Evolutionary conservation across 345 rosid species (phyloP).

Genomic region (Heritiera fomes): DNA sequence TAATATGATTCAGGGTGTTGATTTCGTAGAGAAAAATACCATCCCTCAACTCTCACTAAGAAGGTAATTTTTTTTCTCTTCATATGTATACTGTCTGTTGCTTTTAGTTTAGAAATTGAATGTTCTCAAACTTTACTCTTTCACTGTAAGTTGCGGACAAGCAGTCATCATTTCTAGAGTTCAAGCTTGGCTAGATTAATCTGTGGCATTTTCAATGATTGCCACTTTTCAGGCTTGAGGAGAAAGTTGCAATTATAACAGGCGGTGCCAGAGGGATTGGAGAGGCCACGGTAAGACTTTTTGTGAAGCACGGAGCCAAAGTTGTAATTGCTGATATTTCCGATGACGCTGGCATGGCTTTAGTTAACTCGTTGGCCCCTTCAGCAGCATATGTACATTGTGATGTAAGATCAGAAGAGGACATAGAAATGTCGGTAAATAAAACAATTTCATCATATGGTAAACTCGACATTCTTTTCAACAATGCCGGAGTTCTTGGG

Average conservation of each 20-base stretch:
- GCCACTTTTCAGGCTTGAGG: slow-evolving; percentile 57
- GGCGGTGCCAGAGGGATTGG: slow-evolving; percentile 97
- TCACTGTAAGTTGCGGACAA: neutral
- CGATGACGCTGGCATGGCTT: slow-evolving; percentile 41
- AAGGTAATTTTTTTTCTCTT: neutral
- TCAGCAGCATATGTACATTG: slow-evolving; percentile 61
- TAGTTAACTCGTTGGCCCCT: slow-evolving; percentile 51
- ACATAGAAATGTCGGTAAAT: slow-evolving; percentile 56
- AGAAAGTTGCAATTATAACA: slow-evolving; percentile 73
- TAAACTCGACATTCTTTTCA: slow-evolving; percentile 61
- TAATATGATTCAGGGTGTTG: neutral
- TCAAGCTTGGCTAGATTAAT: neutral
- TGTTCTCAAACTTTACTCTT: neutral
- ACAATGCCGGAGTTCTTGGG: slow-evolving; percentile 87
- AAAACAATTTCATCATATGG: slow-evolving; percentile 54
- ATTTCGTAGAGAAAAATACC: neutral
- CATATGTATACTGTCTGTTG: neutral
- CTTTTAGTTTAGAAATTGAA: neutral
- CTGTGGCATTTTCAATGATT: neutral
- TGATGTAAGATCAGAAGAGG: slow-evolving; percentile 66
- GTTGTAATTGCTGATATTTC: slow-evolving; percentile 79
- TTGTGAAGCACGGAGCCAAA: slow-evolving; percentile 77
- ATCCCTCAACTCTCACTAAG: neutral
- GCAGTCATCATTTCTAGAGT: neutral
- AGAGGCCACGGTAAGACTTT: slow-evolving; percentile 62